Base-by-base conservation (phyloP, 1,284 basidiomycete species). In the Cryptococcus amylolentus region DNA sequence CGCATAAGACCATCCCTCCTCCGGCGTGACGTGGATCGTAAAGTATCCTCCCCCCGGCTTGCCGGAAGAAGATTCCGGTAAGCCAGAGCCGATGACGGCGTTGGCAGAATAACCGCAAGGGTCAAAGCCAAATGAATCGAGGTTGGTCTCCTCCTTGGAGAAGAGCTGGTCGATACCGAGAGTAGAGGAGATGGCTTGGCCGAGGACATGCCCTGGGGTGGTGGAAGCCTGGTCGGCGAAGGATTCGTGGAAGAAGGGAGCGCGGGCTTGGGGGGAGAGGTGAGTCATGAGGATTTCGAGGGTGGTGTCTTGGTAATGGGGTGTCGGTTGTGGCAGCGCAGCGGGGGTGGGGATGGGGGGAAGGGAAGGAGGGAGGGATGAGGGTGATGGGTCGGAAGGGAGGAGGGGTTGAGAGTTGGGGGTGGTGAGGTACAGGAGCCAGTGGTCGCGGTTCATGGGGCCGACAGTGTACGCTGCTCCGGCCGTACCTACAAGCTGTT, bases 251-350 rank as follows among this genome's bases (percentile, higher is more conserved):
- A 88, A 88, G 82, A 98, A 98, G 1, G 86, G 84, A 14, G 81
- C 79, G 57, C 91, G 85, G 13, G 88, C 88, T 38, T 81, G 77
- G 3, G 87, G 83, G 3, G 87, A 84, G n/a, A 99, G 84, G 68
- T 91, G 85, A 50, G 92, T 92, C 96, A 99, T 99, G 70, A 98
- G 85, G 69, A 98, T 95, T 78, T 99, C 96, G 69, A 99, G 88
- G 48, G 96, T 98, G 74, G 89, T 94, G 78, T 98, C 96, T 60
- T 75, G 75, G 53, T 71, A 69, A 20, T 46, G 59, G 14, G 54
- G 49, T 38, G 64, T 52, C 47, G 42, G 43, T 46, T 20, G 44
- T 46, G 52, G 54, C 54, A 35, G 16, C 49, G 51, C 35, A 40
- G 13, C 14, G 27, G 59, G 23, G 23, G 46, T 35, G 45, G 54